Conservation (phyloP, 2,329 filamentous ascomycete genomes). For the Parastagonospora avenae region DNA sequence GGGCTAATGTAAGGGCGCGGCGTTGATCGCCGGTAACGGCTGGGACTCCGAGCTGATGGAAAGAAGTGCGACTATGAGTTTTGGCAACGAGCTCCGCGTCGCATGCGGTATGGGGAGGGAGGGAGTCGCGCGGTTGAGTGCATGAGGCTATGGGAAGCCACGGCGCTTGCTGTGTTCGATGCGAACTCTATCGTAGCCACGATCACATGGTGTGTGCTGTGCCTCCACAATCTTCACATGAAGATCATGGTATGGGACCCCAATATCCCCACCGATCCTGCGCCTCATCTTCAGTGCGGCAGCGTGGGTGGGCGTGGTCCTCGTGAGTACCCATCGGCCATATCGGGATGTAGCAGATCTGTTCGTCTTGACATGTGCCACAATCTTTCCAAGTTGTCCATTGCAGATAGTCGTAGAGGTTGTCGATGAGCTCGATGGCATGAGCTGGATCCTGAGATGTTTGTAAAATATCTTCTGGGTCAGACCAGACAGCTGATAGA, state of each 20-base stretch:
- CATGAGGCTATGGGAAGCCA: no score
- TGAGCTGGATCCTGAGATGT: constrained; percentile 10
- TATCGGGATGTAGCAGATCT: constrained; percentile 67
- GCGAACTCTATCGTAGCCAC: no score
- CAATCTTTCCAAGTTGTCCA: constrained; percentile 68
- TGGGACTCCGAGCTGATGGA: no score
- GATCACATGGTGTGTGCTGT: no score
- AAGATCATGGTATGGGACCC: constrained; percentile 11
- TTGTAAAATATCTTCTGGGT: neutral
- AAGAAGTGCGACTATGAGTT: no score
- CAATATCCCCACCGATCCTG: constrained; percentile 26
- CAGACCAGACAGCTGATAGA: constrained; percentile 14
- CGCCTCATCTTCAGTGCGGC: constrained; percentile 28
- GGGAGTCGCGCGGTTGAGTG: no score
- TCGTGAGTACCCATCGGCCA: constrained; percentile 64
- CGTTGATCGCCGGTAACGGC: no score
- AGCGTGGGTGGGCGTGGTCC: constrained; percentile 60
- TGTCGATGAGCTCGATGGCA: constrained; percentile 41
- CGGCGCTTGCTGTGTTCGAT: no score
- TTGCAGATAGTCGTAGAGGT: constrained; percentile 57
- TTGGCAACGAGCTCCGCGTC: no score
- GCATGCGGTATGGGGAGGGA: no score
- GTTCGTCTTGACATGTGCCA: constrained; percentile 57
- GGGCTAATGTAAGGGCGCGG: no score
- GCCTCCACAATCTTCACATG: no score